Conservation (phyloP, 495 filamentous ascomycete genomes). For the Penicillium egyptiacum region DNA sequence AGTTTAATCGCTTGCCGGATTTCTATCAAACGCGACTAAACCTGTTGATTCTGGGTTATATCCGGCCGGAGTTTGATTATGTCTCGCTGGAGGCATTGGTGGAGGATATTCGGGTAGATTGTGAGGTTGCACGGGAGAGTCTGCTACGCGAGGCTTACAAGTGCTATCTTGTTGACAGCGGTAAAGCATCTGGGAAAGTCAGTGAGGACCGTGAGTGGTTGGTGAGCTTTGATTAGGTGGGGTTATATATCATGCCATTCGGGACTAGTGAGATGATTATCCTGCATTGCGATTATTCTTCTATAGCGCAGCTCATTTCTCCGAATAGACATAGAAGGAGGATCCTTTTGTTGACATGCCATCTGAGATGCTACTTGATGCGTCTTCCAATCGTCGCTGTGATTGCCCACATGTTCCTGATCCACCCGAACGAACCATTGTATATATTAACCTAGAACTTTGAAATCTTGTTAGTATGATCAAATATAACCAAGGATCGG, state of each 20-base stretch:
- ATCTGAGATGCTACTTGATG: background rate
- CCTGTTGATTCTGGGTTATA: slow-evolving; percentile 78
- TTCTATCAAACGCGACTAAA: slow-evolving; percentile 85
- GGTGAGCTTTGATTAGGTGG: slow-evolving; percentile 31
- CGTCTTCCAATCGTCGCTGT: background rate
- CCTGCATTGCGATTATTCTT: slow-evolving; percentile 2
- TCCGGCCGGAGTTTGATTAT: slow-evolving; percentile 89
- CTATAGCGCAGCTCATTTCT: slow-evolving; percentile 1
- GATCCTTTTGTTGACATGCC: background rate
- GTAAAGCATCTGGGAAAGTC: slow-evolving; percentile 23
- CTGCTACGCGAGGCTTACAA: slow-evolving; percentile 68
- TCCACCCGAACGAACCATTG: too few species aligned
- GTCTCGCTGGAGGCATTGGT: slow-evolving; percentile 76
- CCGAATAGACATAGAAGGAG: background rate
- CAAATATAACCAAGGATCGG: too few species aligned
- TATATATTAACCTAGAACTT: too few species aligned
- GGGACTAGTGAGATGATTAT: slow-evolving; percentile 5
- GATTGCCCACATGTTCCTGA: too few species aligned
- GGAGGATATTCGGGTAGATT: slow-evolving; percentile 84
- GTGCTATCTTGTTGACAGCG: slow-evolving; percentile 50
- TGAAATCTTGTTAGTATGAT: too few species aligned
- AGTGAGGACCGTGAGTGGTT: slow-evolving; percentile 39
- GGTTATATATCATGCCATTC: background rate
- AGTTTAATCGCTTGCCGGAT: slow-evolving; percentile 56
- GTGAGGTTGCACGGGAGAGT: slow-evolving; percentile 76